Percentiles rank a stretch among this genome's conserved stretches.
phyloP scores from a whole-genome alignment of 495 filamentous ascomycete genomes.

The Penicillium argentinense region DNA sequence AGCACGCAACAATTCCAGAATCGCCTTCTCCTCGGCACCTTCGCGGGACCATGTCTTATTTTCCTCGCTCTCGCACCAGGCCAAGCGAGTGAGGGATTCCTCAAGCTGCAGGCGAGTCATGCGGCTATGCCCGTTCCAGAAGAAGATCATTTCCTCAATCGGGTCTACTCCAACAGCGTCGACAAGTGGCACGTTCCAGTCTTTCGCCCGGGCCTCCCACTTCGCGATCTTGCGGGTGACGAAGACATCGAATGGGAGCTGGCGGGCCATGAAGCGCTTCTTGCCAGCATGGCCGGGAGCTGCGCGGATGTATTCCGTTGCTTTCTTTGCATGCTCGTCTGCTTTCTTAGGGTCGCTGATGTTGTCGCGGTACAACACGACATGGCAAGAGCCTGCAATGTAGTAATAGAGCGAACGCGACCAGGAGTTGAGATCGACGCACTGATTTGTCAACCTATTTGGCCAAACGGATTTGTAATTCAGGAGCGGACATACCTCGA shows the following conservation, averaged over 20 bases:
- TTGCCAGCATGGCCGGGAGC: slow-evolving; percentile 76
- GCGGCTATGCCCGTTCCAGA: slow-evolving; percentile 83
- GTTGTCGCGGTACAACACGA: slow-evolving; percentile 73
- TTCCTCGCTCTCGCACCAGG: slow-evolving; percentile 63
- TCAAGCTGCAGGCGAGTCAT: slow-evolving; percentile 68
- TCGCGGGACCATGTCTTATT: slow-evolving; percentile 58
- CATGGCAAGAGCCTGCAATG: slow-evolving; percentile 72
- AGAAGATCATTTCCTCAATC: slow-evolving; percentile 90
- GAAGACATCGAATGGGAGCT: slow-evolving; percentile 89
- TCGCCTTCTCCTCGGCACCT: slow-evolving; percentile 70
- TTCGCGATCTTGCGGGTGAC: slow-evolving; percentile 81
- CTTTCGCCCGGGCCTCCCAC: slow-evolving; percentile 80
- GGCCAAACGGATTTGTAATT: background rate
- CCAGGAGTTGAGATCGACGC: slow-evolving; percentile 87
- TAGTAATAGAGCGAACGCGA: slow-evolving; percentile 88
- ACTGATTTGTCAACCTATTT: too few relatives aligned
- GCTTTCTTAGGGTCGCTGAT: slow-evolving; percentile 50
- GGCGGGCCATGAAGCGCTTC: slow-evolving; percentile 85
- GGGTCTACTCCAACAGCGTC: slow-evolving; percentile 86
- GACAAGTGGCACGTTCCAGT: slow-evolving; percentile 65
- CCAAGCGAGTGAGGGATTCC: slow-evolving; percentile 58
- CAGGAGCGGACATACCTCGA: slow-evolving; percentile 44
- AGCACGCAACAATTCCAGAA: slow-evolving; percentile 65
- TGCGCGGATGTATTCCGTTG: slow-evolving; percentile 67
- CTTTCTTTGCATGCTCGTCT: slow-evolving; percentile 57